Conservation (phyloP, 2,329 filamentous ascomycete genomes). For the Penicillium oxalicum region DNA sequence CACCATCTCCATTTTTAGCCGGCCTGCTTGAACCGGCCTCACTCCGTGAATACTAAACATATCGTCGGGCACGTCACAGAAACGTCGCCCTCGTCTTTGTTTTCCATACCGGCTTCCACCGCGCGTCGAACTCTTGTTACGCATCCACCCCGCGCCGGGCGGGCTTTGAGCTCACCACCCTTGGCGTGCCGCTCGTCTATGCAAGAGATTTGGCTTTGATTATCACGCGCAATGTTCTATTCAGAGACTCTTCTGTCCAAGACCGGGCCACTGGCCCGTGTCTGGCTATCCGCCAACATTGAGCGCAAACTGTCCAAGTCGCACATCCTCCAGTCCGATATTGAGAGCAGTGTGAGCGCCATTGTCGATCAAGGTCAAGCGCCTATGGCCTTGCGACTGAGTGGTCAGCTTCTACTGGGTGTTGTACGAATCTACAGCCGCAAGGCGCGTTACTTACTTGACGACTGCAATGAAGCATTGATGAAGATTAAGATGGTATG, state of each 20-base stretch:
- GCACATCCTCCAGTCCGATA: slow-evolving; percentile 88
- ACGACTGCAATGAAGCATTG: slow-evolving; percentile 95
- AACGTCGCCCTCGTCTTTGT: slow-evolving; percentile 22
- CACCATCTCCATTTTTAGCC: background rate
- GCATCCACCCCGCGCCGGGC: slow-evolving; percentile 29
- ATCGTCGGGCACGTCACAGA: slow-evolving; percentile 4
- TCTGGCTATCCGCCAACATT: slow-evolving; percentile 96
- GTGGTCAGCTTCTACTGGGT: slow-evolving; percentile 86
- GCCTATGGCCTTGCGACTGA: slow-evolving; percentile 88
- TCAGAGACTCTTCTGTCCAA: slow-evolving; percentile 93
- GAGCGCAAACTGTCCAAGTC: slow-evolving; percentile 98
- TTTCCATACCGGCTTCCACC: slow-evolving; percentile 20
- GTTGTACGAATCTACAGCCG: slow-evolving; percentile 96
- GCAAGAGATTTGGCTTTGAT: slow-evolving; percentile 9
- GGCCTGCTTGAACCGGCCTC: slow-evolving; percentile 1
- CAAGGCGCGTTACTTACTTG: slow-evolving; percentile 90
- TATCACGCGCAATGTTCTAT: slow-evolving; percentile 71
- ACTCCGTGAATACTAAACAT: background rate
- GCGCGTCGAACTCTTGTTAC: slow-evolving; percentile 29
- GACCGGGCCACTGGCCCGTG: slow-evolving; percentile 91
- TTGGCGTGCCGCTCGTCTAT: slow-evolving; percentile 33
- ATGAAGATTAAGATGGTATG: slow-evolving; percentile 97
- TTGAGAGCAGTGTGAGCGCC: slow-evolving; percentile 88
- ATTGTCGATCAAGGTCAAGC: slow-evolving; percentile 92
- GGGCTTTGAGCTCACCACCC: slow-evolving; percentile 21